Evolutionary conservation across 805 yeast species (phyloP).

Genomic region (Pichia manshurica): DNA sequence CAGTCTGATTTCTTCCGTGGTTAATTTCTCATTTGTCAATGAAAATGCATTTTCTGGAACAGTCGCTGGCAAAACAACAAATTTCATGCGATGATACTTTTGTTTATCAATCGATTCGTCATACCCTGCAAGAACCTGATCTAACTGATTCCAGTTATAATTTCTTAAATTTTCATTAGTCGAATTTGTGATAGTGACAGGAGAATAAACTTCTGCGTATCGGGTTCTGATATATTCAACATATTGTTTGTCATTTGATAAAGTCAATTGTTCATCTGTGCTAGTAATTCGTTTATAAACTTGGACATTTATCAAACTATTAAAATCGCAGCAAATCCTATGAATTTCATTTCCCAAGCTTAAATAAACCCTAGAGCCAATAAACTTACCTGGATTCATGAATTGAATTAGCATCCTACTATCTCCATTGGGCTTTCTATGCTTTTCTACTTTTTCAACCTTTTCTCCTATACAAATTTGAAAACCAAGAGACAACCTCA

Average conservation of each 20-base stretch:
- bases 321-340: slow-evolving; percentile 66
- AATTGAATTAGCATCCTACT: slow-evolving; percentile 50
- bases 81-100: slow-evolving; percentile 63
- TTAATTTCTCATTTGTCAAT: slow-evolving; percentile 50
- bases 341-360: slow-evolving; percentile 81
- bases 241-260: slow-evolving; percentile 31
- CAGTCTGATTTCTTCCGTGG: slow-evolving; percentile 83
- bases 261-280: slow-evolving; percentile 14
- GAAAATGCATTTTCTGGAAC: slow-evolving; percentile 48
- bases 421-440: slow-evolving; percentile 49
- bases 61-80: slow-evolving; percentile 79
- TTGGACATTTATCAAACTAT: slow-evolving; percentile 72
- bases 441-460: slow-evolving; percentile 61
- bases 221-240: slow-evolving; percentile 66
- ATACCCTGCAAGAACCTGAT: slow-evolving; percentile 87
- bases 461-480: slow-evolving; percentile 77
- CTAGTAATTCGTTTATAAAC: slow-evolving; percentile 43
- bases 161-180: slow-evolving; percentile 42
- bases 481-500: slow-evolving; percentile 80
- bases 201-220: slow-evolving; percentile 61
- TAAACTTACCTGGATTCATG: slow-evolving; percentile 39
- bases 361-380: slow-evolving; percentile 66
- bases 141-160: slow-evolving; percentile 87
- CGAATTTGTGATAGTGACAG: slow-evolving; percentile 51
- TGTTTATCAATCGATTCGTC: slow-evolving; percentile 60